Conservation (phyloP, 495 filamentous ascomycete species). For the Letharia columbiana region DNA sequence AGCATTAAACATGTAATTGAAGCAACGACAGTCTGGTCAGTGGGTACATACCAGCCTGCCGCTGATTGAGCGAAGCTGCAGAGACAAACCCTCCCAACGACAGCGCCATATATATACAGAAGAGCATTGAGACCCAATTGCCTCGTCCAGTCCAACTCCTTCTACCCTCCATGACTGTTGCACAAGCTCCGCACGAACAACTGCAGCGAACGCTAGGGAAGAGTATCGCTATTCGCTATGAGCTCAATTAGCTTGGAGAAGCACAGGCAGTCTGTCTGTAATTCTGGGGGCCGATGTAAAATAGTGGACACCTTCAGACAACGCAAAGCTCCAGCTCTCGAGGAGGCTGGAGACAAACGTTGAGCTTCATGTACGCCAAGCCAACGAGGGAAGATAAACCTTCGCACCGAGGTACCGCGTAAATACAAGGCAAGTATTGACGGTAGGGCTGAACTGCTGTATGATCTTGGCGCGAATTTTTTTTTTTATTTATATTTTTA, state of each 20-base stretch:
- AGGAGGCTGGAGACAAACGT: background rate
- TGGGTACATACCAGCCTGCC: slow-evolving; percentile 13
- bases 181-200: background rate
- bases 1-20: background rate
- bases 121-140: slow-evolving; percentile 5
- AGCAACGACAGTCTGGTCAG: background rate
- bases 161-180: slow-evolving; percentile 1
- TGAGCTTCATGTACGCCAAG: background rate
- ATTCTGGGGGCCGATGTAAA: background rate
- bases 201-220: background rate
- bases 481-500: too few relatives aligned
- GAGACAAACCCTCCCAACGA: slow-evolving; percentile 2
- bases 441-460: too few relatives aligned
- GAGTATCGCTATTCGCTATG: background rate
- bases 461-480: too few relatives aligned
- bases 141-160: background rate
- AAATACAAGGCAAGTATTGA: too few relatives aligned
- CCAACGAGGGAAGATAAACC: background rate
- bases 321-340: background rate
- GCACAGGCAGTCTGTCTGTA: background rate
- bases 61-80: slow-evolving; percentile 10
- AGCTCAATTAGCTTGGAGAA: background rate
- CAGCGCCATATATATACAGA: slow-evolving; percentile 5
- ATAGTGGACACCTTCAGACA: background rate
- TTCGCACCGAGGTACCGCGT: too few relatives aligned